Base-by-base conservation (phyloP, 805 yeast genomes). In the Candida piceae region DNA sequence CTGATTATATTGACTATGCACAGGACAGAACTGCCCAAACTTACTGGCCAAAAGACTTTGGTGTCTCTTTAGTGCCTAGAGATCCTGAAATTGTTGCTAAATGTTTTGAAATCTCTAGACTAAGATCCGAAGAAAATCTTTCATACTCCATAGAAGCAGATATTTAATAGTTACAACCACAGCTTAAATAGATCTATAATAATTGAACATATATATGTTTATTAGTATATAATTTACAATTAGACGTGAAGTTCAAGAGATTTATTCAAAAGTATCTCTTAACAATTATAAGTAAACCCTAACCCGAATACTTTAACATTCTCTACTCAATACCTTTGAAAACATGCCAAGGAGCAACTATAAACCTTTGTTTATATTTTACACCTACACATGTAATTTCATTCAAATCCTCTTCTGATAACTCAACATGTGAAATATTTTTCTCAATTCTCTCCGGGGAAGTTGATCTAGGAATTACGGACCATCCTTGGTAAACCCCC, bases 401-500 rank as follows among this genome's bases (percentile, higher is more conserved):
- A 0, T 43, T 38, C 19, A 66, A 46, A 20, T 69, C 73, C 12
- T 57, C 64, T 18, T 50, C 34, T 1, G 63, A 49, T 21, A 68
- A 50, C 5, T 53, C 55, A 4, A 68, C 66, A 19, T 64, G 41
- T 22, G 49, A 41, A 2, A 57, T 34, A 30, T 53, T 64, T 9
- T 55, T 48, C 28, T 48, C 54, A 24, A 68, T 58, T 47, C 74
- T 60, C 8, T 58, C 64, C 16, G 62, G 53, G 29, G 65, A 64
- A 4, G 69, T 57, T 1, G 71, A 65, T 40, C 70, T 57, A 11
- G 72, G 70, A 19, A 67, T 45, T 2, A 55, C 52, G 1, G 51
- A 45, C 47, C 72, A 56, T 4, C 66, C 67, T n/a, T 56, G 36
- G 6, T 21, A 13, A 21, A 43, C 30, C 6, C 46, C 52, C 50